Conservation (phyloP, 139 green algal species). For the Picochlorum sp. region DNA sequence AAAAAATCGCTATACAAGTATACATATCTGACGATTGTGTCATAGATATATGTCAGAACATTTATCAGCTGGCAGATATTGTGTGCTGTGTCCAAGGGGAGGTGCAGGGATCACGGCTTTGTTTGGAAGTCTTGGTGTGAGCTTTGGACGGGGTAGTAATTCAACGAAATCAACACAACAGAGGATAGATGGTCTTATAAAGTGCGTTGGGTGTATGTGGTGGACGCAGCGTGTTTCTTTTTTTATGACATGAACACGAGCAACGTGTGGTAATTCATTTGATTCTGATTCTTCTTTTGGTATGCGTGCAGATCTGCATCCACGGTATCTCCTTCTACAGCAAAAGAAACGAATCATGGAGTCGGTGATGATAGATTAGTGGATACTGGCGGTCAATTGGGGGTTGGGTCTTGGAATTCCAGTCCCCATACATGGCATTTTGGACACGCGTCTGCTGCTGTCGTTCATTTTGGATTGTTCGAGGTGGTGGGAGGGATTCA, state of each 20-base stretch:
- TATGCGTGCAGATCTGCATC: too few species aligned
- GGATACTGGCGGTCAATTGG: not conserved
- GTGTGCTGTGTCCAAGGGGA: conserved; percentile 4
- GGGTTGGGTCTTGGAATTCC: conserved; percentile 3
- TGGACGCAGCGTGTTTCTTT: not conserved
- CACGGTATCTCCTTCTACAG: too few species aligned
- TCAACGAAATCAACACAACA: not conserved
- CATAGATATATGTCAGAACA: conserved; percentile 4
- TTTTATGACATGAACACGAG: too few species aligned
- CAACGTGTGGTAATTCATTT: too few species aligned
- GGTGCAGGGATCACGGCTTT: not conserved
- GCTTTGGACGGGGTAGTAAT: not conserved
- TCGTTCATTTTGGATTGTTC: conserved; percentile 22
- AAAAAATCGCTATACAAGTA: too few species aligned
- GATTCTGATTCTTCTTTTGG: too few species aligned
- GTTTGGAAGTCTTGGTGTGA: conserved; percentile 2
- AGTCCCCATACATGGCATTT: conserved; percentile 7
- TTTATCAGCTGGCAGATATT: conserved; percentile 11
- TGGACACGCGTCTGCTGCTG: conserved; percentile 9
- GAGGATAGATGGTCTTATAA: conserved; percentile 10
- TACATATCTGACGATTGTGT: not conserved
- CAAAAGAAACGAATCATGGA: not conserved
- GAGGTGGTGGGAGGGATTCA: conserved; percentile 16
- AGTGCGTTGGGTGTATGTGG: conserved; percentile 4
- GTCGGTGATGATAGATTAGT: conserved; percentile 2